Evolutionary conservation across 441 rosid genomes (phyloP), one percentile per base, ranked within the genome.

Genomic region (Adansonia rubrostipa): DNA sequence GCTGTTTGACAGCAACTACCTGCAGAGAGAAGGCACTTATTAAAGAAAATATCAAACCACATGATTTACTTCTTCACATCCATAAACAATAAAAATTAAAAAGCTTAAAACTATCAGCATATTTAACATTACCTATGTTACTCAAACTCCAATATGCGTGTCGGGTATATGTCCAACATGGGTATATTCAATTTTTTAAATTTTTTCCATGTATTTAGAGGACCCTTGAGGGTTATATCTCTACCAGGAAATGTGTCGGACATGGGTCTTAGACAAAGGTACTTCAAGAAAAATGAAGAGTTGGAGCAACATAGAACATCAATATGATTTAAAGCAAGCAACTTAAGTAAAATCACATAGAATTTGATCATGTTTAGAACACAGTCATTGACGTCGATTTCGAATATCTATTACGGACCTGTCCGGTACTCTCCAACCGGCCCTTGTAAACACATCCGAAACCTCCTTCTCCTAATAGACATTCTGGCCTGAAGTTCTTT

Each of bases 401-500:
- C 66, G 77, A 65, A 10, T 5, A 72, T 53, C 63, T 48, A 36
- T 50, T 40, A 57, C 63, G 45, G 78, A 96, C 99, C 93, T 94
- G 98, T 76, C 98, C 97, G 33, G 92, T 91, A 82, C 89, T 92
- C 90, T 96, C 99, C 83, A 96, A 85, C 58, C 87, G 95, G 70
- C 98, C 99, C 81, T 93, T 96, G 87, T 96, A 96, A 81, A 96
- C 99, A 71, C 86, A 97, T 71, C 99, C 99, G 58, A 96, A 96
- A 14, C 99, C 99, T 36, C 99, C 99, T 92, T 96, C 99, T 63
- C 99, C 99, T 75, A 96, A 73, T 24, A 91, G 86, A 76, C 92
- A 90, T 86, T 96, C 99, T 22, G 85, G 94, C 82, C 93, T 84
- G 68, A 96, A 96, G 82, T 89, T 88, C 79, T 94, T 96, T 61